These are phyloP conservation scores for Fusarium miscanthi DNA, from an alignment of 2,329 filamentous ascomycete species.

Conservation along the genomic window DNA sequence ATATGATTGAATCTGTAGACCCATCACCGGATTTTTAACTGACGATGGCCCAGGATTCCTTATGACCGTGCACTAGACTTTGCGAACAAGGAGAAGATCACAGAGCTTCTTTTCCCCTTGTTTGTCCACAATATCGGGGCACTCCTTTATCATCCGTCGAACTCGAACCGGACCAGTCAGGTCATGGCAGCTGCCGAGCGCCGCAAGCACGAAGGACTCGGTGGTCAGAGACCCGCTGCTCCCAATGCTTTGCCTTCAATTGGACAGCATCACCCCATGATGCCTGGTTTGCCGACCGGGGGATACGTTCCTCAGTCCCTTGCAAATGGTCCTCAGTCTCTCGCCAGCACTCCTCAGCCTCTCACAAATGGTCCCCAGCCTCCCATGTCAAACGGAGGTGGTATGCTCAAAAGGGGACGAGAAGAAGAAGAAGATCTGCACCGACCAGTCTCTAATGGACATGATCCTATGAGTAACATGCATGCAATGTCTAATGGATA, in stretches of 20 bases:
- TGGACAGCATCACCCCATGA: conserved; percentile 62
- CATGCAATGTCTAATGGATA: conserved; percentile 70
- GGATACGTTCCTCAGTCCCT: conserved; percentile 22
- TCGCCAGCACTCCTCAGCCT: conserved; percentile 30
- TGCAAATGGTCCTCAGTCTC: conserved; percentile 18
- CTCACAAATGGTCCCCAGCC: conserved; percentile 28
- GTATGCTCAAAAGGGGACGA: conserved; percentile 59
- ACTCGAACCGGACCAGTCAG: conserved; percentile 82
- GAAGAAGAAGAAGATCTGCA: conserved; percentile 71
- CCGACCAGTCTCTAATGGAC: conserved; percentile 74
- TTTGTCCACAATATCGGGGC: conserved; percentile 98
- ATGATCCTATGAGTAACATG: conserved; percentile 73
- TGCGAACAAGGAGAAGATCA: conserved; percentile 99
- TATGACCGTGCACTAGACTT: conserved; percentile 98
- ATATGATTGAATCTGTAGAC: conserved; percentile 19
- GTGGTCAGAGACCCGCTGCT: conserved; percentile 65
- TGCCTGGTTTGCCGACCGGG: conserved; percentile 21
- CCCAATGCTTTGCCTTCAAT: conserved; percentile 72
- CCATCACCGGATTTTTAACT: conserved; percentile 28
- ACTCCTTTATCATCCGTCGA: conserved; percentile 91
- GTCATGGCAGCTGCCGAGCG: conserved; percentile 88
- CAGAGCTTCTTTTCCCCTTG: conserved; percentile 90
- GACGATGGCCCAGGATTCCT: conserved; percentile 78
- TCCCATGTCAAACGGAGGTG: conserved; percentile 70
- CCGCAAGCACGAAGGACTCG: conserved; percentile 76